Base-by-base conservation (phyloP, 169 alveolate species). In the Plasmodium malariae region DNA sequence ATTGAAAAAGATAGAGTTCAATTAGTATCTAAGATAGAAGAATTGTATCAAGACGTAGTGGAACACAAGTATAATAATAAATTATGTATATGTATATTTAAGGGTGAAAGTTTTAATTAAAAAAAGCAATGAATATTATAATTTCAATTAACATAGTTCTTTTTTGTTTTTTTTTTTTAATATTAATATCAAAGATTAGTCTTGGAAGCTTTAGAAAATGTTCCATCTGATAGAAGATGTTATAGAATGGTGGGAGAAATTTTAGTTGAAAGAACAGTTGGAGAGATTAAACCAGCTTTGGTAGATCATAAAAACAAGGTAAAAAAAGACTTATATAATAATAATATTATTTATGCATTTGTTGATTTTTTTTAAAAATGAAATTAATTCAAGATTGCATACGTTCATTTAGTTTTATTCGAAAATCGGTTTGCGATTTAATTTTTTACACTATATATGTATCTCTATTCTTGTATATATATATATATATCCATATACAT, bases 161-260 rank as follows among this genome's bases (percentile, higher is more conserved):
- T 26, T 26, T 48, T 2, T 62, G 14, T 49, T 9, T 40, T 19
- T 14, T 40, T 71, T 63, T 43, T 40, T 65, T 54, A 55, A 34
- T 45, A 59, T 51, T 32, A 36, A 45, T 55, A 24, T 19, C 40
- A 54, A 73, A 95, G 97, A 60, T 92, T 97, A 48, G 98, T 97
- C 28, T 76, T 97, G 49, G 95, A 97, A 72, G 97, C 97, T 21
- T 88, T 95, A 60, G 95, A 88, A 59, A 92, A 95, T 76, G 94
- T 95, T 19, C 96, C 96, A 9, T 91, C 94, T 4, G 96, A 95
- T 45, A 90, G 98, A 49, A 74, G 98, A 69, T 96, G 98, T 71
- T 97, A 93, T 68, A 94, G 98, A 78, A 95, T 96, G 83, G 93
- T 96, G 54, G 98, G 98, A 9, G 96, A 96, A 24, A 98, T 97